Evolutionary conservation across 1,284 basidiomycete species (phyloP).

Genomic region (Nidula niveotomentosa): DNA sequence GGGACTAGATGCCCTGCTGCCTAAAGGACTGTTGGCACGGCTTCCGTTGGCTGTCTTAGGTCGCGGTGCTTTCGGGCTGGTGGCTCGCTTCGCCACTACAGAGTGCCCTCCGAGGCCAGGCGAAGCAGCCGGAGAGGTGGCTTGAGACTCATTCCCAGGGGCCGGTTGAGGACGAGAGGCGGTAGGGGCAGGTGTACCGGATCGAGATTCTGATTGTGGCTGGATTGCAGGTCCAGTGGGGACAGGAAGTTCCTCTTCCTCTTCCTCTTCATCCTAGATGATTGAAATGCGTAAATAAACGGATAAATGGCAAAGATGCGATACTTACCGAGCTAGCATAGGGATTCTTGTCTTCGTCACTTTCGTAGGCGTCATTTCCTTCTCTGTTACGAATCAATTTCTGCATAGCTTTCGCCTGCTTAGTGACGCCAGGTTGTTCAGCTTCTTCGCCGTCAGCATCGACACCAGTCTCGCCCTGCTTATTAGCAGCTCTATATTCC

Average conservation of each 20-base stretch:
- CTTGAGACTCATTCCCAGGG: conserved; percentile 39
- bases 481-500: conserved; percentile 79
- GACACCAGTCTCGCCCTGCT: conserved; percentile 63
- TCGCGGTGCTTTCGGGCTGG: conserved; percentile 70
- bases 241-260: conserved; percentile 55
- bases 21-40: conserved; percentile 58
- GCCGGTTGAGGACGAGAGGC: conserved; percentile 18
- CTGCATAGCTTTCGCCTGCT: conserved; percentile 74
- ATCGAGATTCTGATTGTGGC: conserved; percentile 36
- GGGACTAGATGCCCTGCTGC: conserved; percentile 44
- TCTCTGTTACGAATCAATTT: conserved; percentile 76
- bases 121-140: conserved; percentile 54
- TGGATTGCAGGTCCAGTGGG: conserved; percentile 56
- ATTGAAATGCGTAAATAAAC: not conserved
- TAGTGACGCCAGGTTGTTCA: conserved; percentile 54
- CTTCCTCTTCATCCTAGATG: conserved; percentile 62
- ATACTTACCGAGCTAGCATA: conserved; percentile 74
- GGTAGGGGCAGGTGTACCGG: conserved; percentile 32
- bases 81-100: conserved; percentile 79
- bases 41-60: conserved; percentile 45
- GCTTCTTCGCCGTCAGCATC: conserved; percentile 76
- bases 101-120: conserved; percentile 66
- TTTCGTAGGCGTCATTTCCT: conserved; percentile 76
- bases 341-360: conserved; percentile 79
- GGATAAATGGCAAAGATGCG: not conserved